Conservation (phyloP, 2,329 filamentous ascomycete species). For the Madurella fahalii region DNA sequence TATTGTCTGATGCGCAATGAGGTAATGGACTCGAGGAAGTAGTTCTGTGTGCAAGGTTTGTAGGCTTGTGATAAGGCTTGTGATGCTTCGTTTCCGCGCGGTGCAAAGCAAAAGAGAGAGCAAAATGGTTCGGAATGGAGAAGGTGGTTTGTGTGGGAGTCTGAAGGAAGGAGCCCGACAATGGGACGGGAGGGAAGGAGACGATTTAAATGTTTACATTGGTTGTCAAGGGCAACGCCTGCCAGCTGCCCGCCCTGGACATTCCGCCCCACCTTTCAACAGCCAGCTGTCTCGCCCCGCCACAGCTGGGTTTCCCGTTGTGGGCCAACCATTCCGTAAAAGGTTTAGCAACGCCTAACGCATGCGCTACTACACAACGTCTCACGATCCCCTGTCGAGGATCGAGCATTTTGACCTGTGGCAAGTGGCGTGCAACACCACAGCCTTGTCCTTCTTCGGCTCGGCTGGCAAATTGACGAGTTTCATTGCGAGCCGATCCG, state of each 20-base stretch:
- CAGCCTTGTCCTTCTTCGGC: not conserved
- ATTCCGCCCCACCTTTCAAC: not conserved
- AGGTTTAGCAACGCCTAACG: not conserved
- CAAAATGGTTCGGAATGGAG: slow-evolving; percentile 13
- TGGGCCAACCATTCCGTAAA: not conserved
- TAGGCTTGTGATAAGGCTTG: not conserved
- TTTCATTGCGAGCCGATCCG: not conserved
- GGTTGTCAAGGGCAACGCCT: slow-evolving; percentile 22
- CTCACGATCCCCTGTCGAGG: slow-evolving; percentile 4
- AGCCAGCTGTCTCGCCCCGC: not conserved
- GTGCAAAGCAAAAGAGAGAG: not conserved
- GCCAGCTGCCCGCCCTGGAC: not conserved
- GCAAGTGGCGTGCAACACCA: not conserved
- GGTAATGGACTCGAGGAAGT: slow-evolving; percentile 31
- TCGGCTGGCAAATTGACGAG: not conserved
- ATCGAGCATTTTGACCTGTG: not conserved
- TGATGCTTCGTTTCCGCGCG: slow-evolving; percentile 4
- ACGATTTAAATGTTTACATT: slow-evolving; percentile 26
- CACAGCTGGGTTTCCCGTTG: not conserved
- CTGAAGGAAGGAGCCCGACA: slow-evolving; percentile 5
- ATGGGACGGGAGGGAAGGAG: slow-evolving; percentile 20
- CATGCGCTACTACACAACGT: not conserved
- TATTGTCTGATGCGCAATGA: slow-evolving; percentile 37
- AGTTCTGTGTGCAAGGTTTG: slow-evolving; percentile 25
- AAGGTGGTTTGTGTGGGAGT: slow-evolving; percentile 16